Percentiles rank a stretch among this genome's conserved stretches.
Conservation (phyloP, 129 eudicot species). For the Chrysanthemum lavandulifolium region DNA sequence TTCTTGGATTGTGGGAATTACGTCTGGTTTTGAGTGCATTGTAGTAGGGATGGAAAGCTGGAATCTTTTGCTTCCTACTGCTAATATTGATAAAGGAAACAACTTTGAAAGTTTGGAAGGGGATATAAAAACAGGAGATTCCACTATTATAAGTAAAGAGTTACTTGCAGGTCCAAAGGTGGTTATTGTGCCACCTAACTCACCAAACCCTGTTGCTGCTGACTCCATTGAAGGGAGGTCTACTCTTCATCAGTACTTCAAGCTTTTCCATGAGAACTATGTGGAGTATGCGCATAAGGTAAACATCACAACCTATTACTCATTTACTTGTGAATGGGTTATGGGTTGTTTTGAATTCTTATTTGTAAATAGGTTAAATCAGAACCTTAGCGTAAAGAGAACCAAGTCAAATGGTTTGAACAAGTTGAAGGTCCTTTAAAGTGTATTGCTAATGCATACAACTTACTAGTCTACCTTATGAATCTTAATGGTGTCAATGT, state of each 20-base stretch:
- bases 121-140: constrained; percentile 29
- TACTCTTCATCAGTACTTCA: constrained; percentile 84
- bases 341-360: not conserved
- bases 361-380: not conserved
- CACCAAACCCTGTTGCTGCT: constrained; percentile 55
- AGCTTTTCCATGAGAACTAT: constrained; percentile 95
- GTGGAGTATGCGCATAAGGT: constrained; percentile 99
- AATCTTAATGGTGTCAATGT: not conserved
- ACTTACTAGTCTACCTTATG: not conserved
- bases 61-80: constrained; percentile 58
- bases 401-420: not conserved
- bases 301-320: constrained; percentile 8
- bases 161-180: constrained; percentile 79
- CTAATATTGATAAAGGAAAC: constrained; percentile 40
- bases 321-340: not conserved
- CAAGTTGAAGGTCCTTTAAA: not conserved
- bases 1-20: constrained; percentile 89
- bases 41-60: constrained; percentile 90
- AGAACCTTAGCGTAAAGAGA: not conserved
- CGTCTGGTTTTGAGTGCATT: constrained; percentile 65
- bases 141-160: constrained; percentile 78
- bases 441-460: not conserved
- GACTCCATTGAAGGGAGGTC: constrained; percentile 98
- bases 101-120: constrained; percentile 35
- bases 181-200: constrained; percentile 65